Evolutionary conservation across 1,284 basidiomycete species (phyloP), one percentile per base, ranked within the genome.

Genomic region (Austroboletus niveus): DNA sequence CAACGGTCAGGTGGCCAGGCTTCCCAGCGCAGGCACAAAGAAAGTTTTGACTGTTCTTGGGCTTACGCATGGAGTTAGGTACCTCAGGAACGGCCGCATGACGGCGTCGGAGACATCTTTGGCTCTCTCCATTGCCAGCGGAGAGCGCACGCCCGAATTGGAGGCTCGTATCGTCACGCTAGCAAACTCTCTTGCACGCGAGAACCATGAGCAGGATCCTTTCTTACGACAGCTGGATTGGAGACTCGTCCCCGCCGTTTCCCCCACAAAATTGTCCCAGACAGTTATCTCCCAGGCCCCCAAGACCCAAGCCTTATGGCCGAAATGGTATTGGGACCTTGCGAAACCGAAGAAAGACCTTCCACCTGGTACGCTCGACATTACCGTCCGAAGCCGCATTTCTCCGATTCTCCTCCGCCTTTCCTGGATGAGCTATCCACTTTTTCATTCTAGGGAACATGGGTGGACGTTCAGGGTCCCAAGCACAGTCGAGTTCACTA

Each of bases 321-420:
- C 95, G 0, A 92, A 94, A 65, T 99, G 97, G 96, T 99, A 94
- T 68, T 96, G 91, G 92, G 94, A 98, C 39, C 80, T 94, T 4
- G 74, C 85, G 5, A 84, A 76, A 59, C 87, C 87, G 4, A 85
- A 80, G 71, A 87, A 86, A 61, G 82, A 74, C 53, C 60, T 74
- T 45, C 72, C 79, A 1, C 82, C 84, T 0, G 86, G 86, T 5
- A 79, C 85, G 3, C 78, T 98, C 30, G 93, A 97, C 62, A 75
- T 99, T 49, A 95, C 95, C 4, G 84, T 91, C 41, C 87, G 94
- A 42, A 93, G 85, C 57, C 83, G 89, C 14, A 77, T 94, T 35
- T 84, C 95, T 0, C 94, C 95, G 0, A 75, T 98, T 5, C 81
- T 99, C 2, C 79, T 99, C 7, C 85, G 84, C 10, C 77, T 99